phyloP scores from a whole-genome alignment of 108 stramenopile species.

The Cyclotella distinguenda region DNA sequence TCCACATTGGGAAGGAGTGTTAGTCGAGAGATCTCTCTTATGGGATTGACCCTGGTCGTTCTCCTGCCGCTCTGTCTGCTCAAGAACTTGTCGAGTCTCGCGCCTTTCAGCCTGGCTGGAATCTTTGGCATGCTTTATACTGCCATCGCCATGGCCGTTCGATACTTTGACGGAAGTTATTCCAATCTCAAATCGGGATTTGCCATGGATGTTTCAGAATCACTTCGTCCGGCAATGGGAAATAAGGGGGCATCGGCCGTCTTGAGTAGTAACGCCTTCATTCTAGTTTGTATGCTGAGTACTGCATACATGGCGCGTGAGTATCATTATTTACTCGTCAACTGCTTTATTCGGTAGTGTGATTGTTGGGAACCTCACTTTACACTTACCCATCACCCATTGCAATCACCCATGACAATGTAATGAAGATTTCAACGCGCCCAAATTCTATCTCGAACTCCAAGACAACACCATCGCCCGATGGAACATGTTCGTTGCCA shows the following conservation, averaged over 20 bases:
- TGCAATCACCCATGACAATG: too few relatives aligned
- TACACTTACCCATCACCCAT: too few relatives aligned
- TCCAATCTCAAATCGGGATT: conserved; percentile 33
- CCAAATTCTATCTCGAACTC: conserved; percentile 83
- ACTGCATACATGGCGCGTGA: conserved; percentile 93
- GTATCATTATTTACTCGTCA: too few relatives aligned
- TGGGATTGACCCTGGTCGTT: conserved; percentile 65
- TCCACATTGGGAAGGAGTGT: conserved; percentile 49
- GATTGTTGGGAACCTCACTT: too few relatives aligned
- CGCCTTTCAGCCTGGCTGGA: conserved; percentile 84
- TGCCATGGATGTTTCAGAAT: conserved; percentile 50
- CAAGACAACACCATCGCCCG: conserved; percentile 85
- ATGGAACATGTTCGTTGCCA: conserved; percentile 75
- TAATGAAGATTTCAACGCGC: conserved; percentile 88
- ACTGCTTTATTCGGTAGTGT: not conserved
- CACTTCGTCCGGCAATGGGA: conserved; percentile 76
- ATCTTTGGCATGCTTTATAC: conserved; percentile 89
- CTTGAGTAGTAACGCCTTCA: conserved; percentile 73
- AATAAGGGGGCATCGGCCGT: conserved; percentile 61
- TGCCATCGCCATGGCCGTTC: conserved; percentile 68
- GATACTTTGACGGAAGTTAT: conserved; percentile 85
- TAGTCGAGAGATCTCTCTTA: conserved; percentile 56
- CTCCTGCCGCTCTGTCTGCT: conserved; percentile 91
- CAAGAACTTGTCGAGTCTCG: conserved; percentile 78
- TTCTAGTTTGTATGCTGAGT: conserved; percentile 95